Percentiles rank a stretch among this genome's conserved stretches.
Conservation (phyloP, 179 eudicot genomes). For the Pouteria campechiana region DNA sequence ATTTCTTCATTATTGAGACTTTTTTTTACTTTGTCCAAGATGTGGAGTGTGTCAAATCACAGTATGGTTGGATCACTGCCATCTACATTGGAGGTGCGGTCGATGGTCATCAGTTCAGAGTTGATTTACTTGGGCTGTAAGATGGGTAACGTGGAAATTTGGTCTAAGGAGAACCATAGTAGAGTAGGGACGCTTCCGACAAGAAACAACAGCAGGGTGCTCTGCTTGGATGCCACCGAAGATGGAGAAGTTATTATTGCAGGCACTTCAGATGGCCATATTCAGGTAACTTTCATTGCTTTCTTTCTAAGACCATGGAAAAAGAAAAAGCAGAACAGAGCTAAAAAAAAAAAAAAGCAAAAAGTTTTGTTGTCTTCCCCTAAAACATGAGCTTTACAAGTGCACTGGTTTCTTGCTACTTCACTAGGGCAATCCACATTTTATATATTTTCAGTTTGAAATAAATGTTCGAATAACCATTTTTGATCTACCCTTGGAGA, state of each 20-base stretch:
- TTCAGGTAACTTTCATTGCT: slow-evolving; percentile 22
- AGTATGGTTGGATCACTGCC: slow-evolving; percentile 31
- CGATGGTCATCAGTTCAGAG: slow-evolving; percentile 34
- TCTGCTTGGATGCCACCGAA: slow-evolving; percentile 31
- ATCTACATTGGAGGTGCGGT: slow-evolving; percentile 25
- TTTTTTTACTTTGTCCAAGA: slow-evolving; percentile 8
- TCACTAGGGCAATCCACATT: background rate
- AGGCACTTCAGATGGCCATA: slow-evolving; percentile 43
- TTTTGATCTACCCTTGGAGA: too few species aligned
- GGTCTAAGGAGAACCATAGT: slow-evolving; percentile 32
- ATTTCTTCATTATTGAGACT: too few species aligned
- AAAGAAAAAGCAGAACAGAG: too few species aligned
- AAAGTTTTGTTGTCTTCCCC: background rate
- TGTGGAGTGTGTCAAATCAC: slow-evolving; percentile 34
- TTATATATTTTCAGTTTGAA: background rate
- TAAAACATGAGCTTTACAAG: background rate
- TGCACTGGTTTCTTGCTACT: too few species aligned
- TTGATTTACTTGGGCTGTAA: slow-evolving; percentile 37
- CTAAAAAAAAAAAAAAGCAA: too few species aligned
- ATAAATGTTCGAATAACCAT: background rate
- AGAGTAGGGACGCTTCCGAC: slow-evolving; percentile 30
- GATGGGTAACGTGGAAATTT: slow-evolving; percentile 35
- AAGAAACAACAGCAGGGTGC: slow-evolving; percentile 14
- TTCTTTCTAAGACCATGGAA: background rate
- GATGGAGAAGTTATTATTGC: slow-evolving; percentile 26